Percentiles rank a stretch among this genome's conserved stretches.
Conservation (phyloP, 441 rosid species). For the Eutrema salsugineum region DNA sequence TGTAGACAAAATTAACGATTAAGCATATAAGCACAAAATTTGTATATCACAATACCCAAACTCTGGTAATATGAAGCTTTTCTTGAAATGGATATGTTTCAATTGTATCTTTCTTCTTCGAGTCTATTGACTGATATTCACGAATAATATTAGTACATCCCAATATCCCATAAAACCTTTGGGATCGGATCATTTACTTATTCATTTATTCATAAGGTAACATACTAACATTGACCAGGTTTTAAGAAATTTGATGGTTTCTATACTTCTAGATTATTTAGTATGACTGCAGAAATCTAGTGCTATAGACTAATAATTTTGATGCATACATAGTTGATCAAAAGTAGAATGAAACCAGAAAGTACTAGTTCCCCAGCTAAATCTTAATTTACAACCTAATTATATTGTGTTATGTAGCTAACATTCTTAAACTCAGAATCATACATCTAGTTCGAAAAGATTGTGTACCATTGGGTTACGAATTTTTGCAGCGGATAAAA, state of each 20-base stretch:
- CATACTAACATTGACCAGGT: conserved; percentile 2
- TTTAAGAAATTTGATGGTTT: neutral
- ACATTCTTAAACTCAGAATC: neutral
- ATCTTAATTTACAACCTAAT: neutral
- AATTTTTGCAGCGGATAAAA: neutral
- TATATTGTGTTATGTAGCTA: neutral
- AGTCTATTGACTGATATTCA: neutral
- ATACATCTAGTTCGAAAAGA: neutral
- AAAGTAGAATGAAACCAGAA: neutral
- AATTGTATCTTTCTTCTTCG: neutral
- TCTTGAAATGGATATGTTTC: neutral
- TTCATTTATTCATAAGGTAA: neutral
- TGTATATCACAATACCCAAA: neutral
- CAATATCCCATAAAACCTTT: neutral
- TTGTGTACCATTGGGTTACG: neutral
- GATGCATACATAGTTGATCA: neutral
- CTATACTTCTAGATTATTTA: neutral
- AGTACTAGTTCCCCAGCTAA: neutral
- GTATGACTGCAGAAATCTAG: neutral
- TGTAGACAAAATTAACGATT: neutral
- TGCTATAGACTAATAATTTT: neutral
- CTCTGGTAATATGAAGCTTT: neutral
- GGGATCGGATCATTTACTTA: neutral
- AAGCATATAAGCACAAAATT: neutral
- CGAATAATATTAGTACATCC: neutral